Base-by-base conservation (phyloP, 2,329 filamentous ascomycete genomes). In the Ceratocystis ficicola region DNA sequence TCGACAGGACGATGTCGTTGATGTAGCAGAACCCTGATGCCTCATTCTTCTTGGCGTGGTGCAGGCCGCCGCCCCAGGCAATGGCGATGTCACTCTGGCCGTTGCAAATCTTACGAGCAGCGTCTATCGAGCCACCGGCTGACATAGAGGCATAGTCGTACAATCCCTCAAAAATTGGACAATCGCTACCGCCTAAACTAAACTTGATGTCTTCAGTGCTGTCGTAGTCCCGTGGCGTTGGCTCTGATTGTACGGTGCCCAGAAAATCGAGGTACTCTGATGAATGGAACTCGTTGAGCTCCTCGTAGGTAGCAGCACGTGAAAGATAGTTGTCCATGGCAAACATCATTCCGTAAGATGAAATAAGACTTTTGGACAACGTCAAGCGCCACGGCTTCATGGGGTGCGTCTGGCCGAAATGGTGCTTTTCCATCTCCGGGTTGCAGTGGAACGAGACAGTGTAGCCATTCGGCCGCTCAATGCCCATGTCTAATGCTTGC, bases 301-400 rank as follows among this genome's bases (percentile, higher is more conserved):
- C 92, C 70, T 96, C 89, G 71, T 88, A 90, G 2, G 88, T 93
- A 36, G 94, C 94, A 12, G 87, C 83, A 30, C 92, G 85, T 28
- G 93, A 84, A 63, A 90, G 83, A 76, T 95, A 96, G 70, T 93
- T 87, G 76, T 97, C 91, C 94, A 99, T 97, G 69, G 90, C 91
- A 72, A 93, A 89, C 71, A 95, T 91, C 83, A 99, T 90, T 70
- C 94, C 94, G 75, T 97, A 97, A 1, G 90, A 88, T 73, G 95
- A 87, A 69, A 99, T 90, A 60, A 99, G 83, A 72, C 94, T 90
- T 75, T 99, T 97, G 66, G 94, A 95, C 65, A 99, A 82, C 17
- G 92, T 96, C 69, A 99, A 79, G 44, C 94, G 89, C 93, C 94
- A 97, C 67, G 94, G 94, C 75, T 99, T 99, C 94, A 99, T 99